Evolutionary conservation across 192 early-diverging fungal genomes (phyloP), one percentile per base, ranked within the genome.

Genomic region (Coemansia sp.): DNA sequence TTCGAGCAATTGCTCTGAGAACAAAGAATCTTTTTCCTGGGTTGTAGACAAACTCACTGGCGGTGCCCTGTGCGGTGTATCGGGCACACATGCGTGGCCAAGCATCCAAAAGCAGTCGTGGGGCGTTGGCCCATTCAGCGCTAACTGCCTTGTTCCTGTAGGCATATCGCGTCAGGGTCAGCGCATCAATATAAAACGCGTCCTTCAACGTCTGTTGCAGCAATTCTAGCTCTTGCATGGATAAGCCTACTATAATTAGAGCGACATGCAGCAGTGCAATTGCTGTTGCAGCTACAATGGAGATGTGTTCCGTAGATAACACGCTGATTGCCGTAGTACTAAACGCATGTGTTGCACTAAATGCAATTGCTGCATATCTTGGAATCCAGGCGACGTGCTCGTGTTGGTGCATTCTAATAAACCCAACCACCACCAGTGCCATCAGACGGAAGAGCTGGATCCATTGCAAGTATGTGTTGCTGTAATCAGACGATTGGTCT

Each of bases 1-100:
- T 73, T 0, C 61, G 61, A 5, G 44, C 46, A 41, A 73, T 67
- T 3, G 61, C 71, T 0, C 65, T 65, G 14, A 67, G 54, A 9
- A 73, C 71, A 59, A 73, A 67, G 39, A 73, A 25, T 20, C 54
- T 41, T 54, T 73, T 41, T 25, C 22, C 8, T 40, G 65, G 54
- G 16, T 67, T 65, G 55, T 54, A 67, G 17, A 7, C 44, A 45
- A 67, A 67, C 25, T 67, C 65, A n/a, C 12, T 19, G 2, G 16
- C 39, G 1, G n/a, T 7, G 11, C 14, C 39, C 0, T 14, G 56
- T 7, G 39, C 39, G 7, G 32, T 37, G 56, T 39, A 58, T 7
- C 56, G 56, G 13, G 5, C 37, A 7, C 12, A 13, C 12, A 58
- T 13, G 13, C 37, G 56, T 9, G 56, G 56, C 56, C 56, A 58